A percentile compares a stretch with the other conserved stretches of the same genome.
Evolutionary conservation across 129 eudicot genomes (phyloP).

Genomic region (Apium graveolens): DNA sequence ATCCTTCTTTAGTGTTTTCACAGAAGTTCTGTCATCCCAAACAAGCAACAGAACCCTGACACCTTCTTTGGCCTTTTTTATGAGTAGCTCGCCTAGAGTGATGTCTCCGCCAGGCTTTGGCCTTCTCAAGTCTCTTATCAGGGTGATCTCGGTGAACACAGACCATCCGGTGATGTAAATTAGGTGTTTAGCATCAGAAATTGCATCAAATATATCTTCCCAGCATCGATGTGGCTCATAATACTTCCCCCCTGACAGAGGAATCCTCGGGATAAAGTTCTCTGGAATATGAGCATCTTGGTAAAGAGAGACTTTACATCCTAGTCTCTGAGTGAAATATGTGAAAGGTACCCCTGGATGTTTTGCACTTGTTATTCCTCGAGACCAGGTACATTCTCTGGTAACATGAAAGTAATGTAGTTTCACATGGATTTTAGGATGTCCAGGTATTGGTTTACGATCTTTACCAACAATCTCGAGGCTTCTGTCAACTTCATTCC

Average conservation of each 20-base stretch:
- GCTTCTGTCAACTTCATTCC: slow-evolving; percentile 54
- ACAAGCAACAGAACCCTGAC: slow-evolving; percentile 82
- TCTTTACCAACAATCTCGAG: slow-evolving; percentile 46
- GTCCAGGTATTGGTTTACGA: slow-evolving; percentile 40
- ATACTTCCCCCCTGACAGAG: slow-evolving; percentile 47
- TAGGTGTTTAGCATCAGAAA: slow-evolving; percentile 65
- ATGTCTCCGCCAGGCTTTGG: slow-evolving; percentile 73
- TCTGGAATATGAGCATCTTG: slow-evolving; percentile 80
- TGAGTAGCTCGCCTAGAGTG: slow-evolving; percentile 70
- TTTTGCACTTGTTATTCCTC: slow-evolving; percentile 49
- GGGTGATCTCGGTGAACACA: slow-evolving; percentile 57
- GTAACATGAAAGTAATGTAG: slow-evolving; percentile 55
- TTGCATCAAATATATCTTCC: slow-evolving; percentile 91
- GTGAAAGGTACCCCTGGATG: slow-evolving; percentile 85
- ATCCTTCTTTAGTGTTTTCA: slow-evolving; percentile 37
- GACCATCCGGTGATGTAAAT: slow-evolving; percentile 95
- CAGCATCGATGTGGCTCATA: slow-evolving; percentile 82
- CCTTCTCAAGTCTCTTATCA: slow-evolving; percentile 65
- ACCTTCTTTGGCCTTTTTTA: slow-evolving; percentile 75
- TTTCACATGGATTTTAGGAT: slow-evolving; percentile 55
- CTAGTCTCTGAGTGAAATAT: slow-evolving; percentile 54
- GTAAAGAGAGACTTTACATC: slow-evolving; percentile 65
- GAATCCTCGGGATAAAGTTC: slow-evolving; percentile 65
- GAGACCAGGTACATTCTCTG: slow-evolving; percentile 58
- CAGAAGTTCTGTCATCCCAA: slow-evolving; percentile 89